Evolutionary conservation across 2,329 filamentous ascomycete genomes (phyloP).

Genomic region (Pestalotiopsis sp.): DNA sequence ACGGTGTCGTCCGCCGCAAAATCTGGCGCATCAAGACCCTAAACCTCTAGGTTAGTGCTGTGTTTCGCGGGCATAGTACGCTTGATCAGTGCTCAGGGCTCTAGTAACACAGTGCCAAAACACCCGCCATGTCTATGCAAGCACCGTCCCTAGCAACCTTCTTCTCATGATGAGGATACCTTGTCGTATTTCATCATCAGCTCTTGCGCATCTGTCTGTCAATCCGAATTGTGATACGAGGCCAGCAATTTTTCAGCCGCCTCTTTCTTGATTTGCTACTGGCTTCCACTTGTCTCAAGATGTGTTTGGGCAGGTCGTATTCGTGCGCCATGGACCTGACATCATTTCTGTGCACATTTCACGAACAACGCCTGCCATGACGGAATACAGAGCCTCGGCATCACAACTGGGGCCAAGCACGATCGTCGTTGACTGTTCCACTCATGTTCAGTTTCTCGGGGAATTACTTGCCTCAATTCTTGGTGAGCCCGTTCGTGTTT

Average conservation of each 20-base stretch:
- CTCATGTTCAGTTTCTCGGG: not conserved
- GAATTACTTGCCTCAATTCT: not conserved
- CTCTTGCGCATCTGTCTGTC: not conserved
- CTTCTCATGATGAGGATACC: not conserved
- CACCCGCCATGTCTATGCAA: too few species aligned
- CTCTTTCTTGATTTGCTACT: not conserved
- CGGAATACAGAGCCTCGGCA: not conserved
- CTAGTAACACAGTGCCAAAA: not conserved
- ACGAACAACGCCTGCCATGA: not conserved
- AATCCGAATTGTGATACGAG: not conserved
- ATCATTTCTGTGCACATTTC: not conserved
- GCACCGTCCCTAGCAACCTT: not conserved
- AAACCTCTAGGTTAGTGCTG: not conserved
- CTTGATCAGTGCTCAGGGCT: not conserved
- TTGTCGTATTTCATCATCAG: not conserved
- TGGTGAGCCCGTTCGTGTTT: not conserved
- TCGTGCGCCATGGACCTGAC: not conserved
- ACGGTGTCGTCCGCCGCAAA: not conserved
- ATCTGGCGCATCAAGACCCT: not conserved
- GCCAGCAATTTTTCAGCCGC: not conserved
- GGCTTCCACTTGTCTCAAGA: constrained; percentile 1
- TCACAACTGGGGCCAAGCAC: not conserved
- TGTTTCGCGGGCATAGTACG: not conserved
- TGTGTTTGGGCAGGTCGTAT: constrained; percentile 1
- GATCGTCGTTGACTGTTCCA: not conserved